These are phyloP conservation scores for Fusarium sp. DNA, from an alignment of 2,329 filamentous ascomycete species.

Conservation along the genomic window DNA sequence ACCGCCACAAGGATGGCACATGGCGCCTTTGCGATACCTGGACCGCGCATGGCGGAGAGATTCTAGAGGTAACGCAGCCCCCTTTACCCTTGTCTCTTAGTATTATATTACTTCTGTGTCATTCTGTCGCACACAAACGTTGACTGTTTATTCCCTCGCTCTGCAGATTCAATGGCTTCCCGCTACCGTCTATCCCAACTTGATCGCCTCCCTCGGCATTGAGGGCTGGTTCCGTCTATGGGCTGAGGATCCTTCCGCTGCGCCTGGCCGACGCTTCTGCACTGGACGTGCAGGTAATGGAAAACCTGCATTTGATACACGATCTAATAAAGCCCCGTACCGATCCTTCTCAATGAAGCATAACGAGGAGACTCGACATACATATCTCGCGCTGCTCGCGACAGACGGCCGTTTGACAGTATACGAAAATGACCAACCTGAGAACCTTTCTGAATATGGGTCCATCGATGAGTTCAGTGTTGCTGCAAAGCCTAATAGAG, in stretches of 20 bases:
- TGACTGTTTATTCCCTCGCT: constrained; percentile 21
- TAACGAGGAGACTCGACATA: constrained; percentile 83
- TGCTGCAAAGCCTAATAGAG: constrained; percentile 76
- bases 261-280: constrained; percentile 85
- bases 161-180: constrained; percentile 90
- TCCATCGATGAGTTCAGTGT: constrained; percentile 82
- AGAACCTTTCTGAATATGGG: constrained; percentile 82
- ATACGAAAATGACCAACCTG: constrained; percentile 87
- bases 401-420: constrained; percentile 84
- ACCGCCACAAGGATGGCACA: constrained; percentile 79
- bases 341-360: constrained; percentile 88
- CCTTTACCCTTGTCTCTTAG: constrained; percentile 41
- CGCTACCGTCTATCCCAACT: constrained; percentile 85
- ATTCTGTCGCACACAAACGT: constrained; percentile 33
- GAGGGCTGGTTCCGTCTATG: constrained; percentile 93
- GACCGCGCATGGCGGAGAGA: constrained; percentile 90
- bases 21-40: constrained; percentile 90
- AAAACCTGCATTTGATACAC: constrained; percentile 68
- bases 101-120: constrained; percentile 23
- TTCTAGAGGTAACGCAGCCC: constrained; percentile 77
- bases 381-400: constrained; percentile 86
- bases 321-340: constrained; percentile 72
- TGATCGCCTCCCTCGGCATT: constrained; percentile 88
- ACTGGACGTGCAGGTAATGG: constrained; percentile 63
- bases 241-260: constrained; percentile 88